A percentile compares a stretch with the other conserved stretches of the same genome.
phyloP scores from a whole-genome alignment of 768 basidiomycete species.

The Boletus eberwhitei region DNA sequence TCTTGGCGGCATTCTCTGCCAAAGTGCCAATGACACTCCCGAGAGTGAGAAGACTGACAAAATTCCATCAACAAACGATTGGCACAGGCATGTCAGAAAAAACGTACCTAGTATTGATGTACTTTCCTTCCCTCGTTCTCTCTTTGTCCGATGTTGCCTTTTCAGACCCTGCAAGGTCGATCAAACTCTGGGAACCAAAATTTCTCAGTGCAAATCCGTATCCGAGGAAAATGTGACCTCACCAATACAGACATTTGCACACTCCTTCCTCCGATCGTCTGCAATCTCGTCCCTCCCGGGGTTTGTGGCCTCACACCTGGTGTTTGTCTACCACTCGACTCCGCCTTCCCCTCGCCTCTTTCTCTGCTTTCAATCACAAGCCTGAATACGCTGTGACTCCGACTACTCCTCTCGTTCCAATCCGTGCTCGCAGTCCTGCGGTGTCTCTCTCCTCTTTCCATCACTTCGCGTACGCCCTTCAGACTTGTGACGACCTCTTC shows the following conservation, averaged over 20 bases:
- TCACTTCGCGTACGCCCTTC: conserved; percentile 79
- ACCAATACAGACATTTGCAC: conserved; percentile 78
- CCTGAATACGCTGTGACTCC: conserved; percentile 92
- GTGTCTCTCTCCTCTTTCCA: conserved; percentile 82
- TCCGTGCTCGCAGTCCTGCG: conserved; percentile 94
- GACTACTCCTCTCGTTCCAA: conserved; percentile 94
- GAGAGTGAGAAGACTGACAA: conserved; percentile 75
- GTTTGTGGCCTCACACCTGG: conserved; percentile 50
- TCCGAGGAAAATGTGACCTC: conserved; percentile 7
- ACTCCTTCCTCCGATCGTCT: conserved; percentile 75
- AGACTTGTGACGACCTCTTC: conserved; percentile 95
- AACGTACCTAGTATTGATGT: conserved; percentile 83
- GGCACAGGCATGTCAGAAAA: not conserved
- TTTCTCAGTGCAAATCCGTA: not conserved
- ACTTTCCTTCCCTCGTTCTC: conserved; percentile 91
- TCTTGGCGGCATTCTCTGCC: conserved; percentile 79
- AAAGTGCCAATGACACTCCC: conserved; percentile 91
- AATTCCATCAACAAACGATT: not conserved
- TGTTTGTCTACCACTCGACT: conserved; percentile 45
- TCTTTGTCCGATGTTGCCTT: conserved; percentile 95
- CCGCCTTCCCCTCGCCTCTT: conserved; percentile 47
- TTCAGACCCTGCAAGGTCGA: conserved; percentile 96
- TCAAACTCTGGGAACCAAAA: conserved; percentile 60
- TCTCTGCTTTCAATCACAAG: conserved; percentile 89
- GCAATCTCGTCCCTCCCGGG: conserved; percentile 61